These are phyloP conservation scores for Tritrichomonas foetus DNA, from an alignment of 208 protist genomes.

Conservation along the genomic window DNA sequence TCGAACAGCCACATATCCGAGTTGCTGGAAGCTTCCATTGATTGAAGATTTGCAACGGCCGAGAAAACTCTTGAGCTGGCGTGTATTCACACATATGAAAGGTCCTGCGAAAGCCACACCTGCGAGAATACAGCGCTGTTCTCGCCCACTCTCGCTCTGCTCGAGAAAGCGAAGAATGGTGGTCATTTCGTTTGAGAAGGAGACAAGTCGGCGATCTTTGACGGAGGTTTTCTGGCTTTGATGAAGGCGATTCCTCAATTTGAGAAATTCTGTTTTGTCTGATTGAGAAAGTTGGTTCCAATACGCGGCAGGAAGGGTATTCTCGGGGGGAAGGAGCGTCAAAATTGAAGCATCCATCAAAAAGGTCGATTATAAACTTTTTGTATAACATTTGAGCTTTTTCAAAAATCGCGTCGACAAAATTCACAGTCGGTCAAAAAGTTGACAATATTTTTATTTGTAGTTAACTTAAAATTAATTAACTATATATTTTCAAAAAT, in stretches of 20 bases:
- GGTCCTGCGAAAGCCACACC: constrained; percentile 12
- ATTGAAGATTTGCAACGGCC: constrained; percentile 30
- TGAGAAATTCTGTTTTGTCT: constrained; percentile 12
- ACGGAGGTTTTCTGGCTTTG: constrained; percentile 9
- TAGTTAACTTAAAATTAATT: no score
- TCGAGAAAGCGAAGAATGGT: neutral
- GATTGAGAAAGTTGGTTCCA: neutral
- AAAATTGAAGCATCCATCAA: no score
- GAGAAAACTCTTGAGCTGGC: constrained; percentile 20
- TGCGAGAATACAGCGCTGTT: neutral
- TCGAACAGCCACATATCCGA: neutral
- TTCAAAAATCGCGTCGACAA: no score
- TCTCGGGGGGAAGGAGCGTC: no score
- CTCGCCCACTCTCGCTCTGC: neutral
- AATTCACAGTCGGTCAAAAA: no score
- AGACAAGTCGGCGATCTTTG: neutral
- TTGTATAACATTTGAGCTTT: no score
- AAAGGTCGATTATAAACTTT: no score
- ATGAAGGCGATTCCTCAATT: neutral
- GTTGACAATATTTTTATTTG: no score
- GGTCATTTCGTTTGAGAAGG: neutral
- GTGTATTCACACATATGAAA: constrained; percentile 34
- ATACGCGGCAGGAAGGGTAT: neutral
- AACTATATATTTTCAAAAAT: no score
- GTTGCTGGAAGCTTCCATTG: constrained; percentile 32